These are phyloP conservation scores for Cymbopogon flexuosus DNA, from an alignment of 202 grass and related monocot species.

Conservation along the genomic window DNA sequence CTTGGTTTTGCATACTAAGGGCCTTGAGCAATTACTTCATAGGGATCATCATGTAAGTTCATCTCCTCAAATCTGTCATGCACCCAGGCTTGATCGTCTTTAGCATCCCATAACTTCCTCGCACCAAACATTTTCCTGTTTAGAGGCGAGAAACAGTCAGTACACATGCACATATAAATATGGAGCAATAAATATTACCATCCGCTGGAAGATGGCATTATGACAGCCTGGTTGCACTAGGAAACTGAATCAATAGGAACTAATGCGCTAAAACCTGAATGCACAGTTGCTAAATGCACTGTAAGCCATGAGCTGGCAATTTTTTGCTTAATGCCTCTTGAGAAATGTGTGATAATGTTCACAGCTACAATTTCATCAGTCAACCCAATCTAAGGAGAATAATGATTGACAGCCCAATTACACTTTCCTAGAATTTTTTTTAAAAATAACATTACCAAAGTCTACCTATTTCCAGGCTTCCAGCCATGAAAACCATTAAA, in stretches of 20 bases:
- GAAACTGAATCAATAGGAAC: not conserved
- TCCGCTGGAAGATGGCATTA: not conserved
- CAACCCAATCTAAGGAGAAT: not conserved
- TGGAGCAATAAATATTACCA: conserved; percentile 10
- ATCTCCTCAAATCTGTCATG: conserved; percentile 93
- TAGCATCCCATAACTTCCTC: conserved; percentile 77
- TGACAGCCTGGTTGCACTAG: not conserved
- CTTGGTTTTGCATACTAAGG: conserved; percentile 10
- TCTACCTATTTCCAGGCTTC: not conserved
- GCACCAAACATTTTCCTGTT: conserved; percentile 69
- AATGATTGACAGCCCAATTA: not conserved
- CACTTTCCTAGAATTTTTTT: not conserved
- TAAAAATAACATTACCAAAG: not conserved
- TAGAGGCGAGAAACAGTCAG: conserved; percentile 20
- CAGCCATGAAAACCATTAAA: not conserved
- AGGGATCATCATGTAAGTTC: conserved; percentile 59
- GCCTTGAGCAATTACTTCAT: conserved; percentile 47
- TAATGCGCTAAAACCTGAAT: not conserved
- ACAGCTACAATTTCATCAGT: not conserved
- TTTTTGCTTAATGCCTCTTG: not conserved
- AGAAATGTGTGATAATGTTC: not conserved
- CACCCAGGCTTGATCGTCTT: conserved; percentile 85
- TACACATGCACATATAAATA: not conserved
- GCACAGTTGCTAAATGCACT: not conserved
- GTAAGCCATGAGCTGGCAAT: not conserved